Base-by-base conservation (phyloP, 306 rosid species). In the Cyamopsis tetragonoloba region DNA sequence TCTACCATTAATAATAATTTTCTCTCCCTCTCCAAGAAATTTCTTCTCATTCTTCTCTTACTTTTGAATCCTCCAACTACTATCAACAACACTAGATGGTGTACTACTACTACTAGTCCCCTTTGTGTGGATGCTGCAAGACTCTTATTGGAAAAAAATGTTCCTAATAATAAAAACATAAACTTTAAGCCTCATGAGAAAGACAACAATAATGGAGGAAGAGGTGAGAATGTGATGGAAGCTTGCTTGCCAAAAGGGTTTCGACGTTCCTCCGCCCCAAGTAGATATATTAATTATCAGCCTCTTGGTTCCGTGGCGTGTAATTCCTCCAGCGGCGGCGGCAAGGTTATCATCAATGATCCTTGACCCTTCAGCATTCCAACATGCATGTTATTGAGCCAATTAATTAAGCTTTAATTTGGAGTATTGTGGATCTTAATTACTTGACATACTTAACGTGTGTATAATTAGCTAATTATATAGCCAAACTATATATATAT, bases 171-270 rank as follows among this genome's bases (percentile, higher is more conserved):
- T 7, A 68, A 24, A 46, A 72, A 74, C 34, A 61, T 26, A 18
- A 56, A 74, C 35, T 34, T 87, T 44, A 81, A 76, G 78, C 78
- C 85, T 26, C n/a, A n/a, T n/a, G 17, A 59, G 18, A 51, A 70
- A 65, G 82, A 56, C 4, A 39, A n/a, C n/a, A n/a, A n/a, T n/a
- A n/a, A 57, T 42, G 83, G 49, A 24, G 42, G 2, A 7, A 22
- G 2, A 10, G 39, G 57, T 32, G 37, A 8, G 15, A 31, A 28
- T 2, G 75, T 89, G n/a, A n/a, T n/a, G 70, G 83, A 84, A 70
- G 84, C 69, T 47, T 81, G 93, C 69, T 62, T 87, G 73, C 96
- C 93, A 0, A 89, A 87, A 71, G 93, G 87, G 58, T 32, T 60
- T 73, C 71, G 63, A 18, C 86, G 56, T 8, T 23, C 79, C 27